Base-by-base conservation (phyloP, 164 flowering plant genomes). In the Tetrastigma voinierianum region DNA sequence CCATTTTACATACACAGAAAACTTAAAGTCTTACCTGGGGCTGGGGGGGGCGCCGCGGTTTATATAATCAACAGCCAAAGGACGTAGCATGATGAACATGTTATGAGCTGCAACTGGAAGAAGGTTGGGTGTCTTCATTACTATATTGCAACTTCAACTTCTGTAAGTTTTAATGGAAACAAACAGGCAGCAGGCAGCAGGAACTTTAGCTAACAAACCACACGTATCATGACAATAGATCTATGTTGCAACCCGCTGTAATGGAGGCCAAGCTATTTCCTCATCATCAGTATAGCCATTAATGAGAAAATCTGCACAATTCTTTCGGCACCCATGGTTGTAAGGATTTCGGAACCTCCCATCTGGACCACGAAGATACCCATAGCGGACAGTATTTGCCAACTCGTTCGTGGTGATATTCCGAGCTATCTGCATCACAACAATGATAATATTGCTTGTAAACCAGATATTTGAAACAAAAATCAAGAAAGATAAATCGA, bases 381-480 rank as follows among this genome's bases (percentile, higher is more conserved):
- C 84, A 73, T 93, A 96, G 0, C 99, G 88, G 24, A 72, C 43
- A n/a, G 82, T 76, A 82, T 96, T 96, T 46, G 95, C 87, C 66
- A 87, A 23, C 77, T 93, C 98, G 67, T 93, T 93, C 11, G 99
- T 96, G 17, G 99, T 96, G 64, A 96, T 82, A 74, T 96, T 96
- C 25, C 96, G 85, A 68, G 99, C 89, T 61, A 96, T 83, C 99
- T 96, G 90, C 81, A 70, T 9, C 57, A n/a, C 9, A 62, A 55
- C 53, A 56, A 40, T 23, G 15, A 51, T 40, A 43, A 55, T 43
- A 53, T 11, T 11, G 6, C 25, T 7, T 47, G 45, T 21, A 44
- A 44, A 66, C 15, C 12, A 17, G 40, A 54, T n/a, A 57, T n/a
- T 40, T 20, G 7, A 44, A 53, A 64, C 47, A 13, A 32, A 17